Conservation (phyloP, 2,329 filamentous ascomycete species). For the Alternaria sp. region DNA sequence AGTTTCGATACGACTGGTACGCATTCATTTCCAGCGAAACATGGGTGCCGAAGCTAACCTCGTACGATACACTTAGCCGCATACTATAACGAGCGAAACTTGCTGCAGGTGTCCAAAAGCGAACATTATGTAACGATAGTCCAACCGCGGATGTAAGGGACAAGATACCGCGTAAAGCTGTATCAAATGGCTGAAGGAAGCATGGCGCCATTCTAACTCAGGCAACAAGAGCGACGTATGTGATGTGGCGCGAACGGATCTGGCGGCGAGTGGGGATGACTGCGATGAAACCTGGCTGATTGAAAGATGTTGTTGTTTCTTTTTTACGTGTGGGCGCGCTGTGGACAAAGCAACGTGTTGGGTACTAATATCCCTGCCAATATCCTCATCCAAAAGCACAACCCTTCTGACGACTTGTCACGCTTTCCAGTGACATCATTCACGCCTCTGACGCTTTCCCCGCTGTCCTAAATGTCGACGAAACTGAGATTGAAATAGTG, state of each 20-base stretch:
- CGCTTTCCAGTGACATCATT: background rate
- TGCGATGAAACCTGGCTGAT: background rate
- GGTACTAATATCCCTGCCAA: constrained; percentile 11
- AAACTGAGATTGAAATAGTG: background rate
- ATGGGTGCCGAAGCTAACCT: background rate
- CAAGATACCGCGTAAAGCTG: background rate
- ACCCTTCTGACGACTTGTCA: background rate
- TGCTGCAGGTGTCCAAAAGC: background rate
- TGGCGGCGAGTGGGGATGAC: background rate
- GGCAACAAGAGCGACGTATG: background rate
- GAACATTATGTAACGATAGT: background rate
- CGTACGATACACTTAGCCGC: background rate
- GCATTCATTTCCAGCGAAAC: background rate
- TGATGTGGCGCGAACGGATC: background rate
- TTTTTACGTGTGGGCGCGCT: background rate
- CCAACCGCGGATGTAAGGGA: background rate
- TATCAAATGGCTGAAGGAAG: background rate
- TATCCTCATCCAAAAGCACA: background rate
- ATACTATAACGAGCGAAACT: background rate
- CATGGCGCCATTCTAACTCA: background rate
- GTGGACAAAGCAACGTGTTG: constrained; percentile 8
- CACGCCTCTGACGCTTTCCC: background rate
- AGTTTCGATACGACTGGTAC: background rate
- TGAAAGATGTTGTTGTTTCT: background rate
- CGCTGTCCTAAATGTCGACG: background rate